Evolutionary conservation across 1,284 basidiomycete species (phyloP).

Genomic region (Violaceomyces palustris): DNA sequence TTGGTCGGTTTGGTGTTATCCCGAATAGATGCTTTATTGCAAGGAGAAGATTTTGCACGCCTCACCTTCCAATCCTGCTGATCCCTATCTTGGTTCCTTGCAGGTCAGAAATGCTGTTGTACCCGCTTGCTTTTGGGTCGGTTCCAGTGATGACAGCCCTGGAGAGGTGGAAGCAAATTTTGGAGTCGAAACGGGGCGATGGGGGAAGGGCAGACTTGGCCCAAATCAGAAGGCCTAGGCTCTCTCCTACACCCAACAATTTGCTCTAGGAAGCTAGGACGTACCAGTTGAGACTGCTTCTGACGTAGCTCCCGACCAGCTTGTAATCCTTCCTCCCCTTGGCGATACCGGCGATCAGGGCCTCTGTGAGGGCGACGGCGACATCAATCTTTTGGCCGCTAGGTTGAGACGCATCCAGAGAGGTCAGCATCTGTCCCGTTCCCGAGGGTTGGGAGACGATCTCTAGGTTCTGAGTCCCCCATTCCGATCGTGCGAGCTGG

Average conservation of each 20-base stretch:
- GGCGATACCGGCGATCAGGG: constrained; percentile 85
- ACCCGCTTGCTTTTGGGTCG: constrained; percentile 57
- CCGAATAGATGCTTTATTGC: constrained; percentile 8
- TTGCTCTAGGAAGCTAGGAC: neutral
- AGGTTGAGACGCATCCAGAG: constrained; percentile 20
- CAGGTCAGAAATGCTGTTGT: constrained; percentile 69
- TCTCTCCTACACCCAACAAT: neutral
- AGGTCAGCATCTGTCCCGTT: constrained; percentile 49
- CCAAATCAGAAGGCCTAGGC: too few species aligned
- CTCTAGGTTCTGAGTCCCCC: constrained; percentile 39
- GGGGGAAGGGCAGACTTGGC: too few species aligned
- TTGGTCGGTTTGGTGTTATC: too few species aligned
- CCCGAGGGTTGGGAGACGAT: constrained; percentile 43
- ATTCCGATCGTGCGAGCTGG: constrained; percentile 33
- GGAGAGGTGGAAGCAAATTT: neutral
- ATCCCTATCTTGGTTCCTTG: constrained; percentile 81
- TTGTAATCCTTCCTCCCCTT: constrained; percentile 75
- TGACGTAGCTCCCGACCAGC: constrained; percentile 87
- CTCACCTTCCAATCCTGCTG: constrained; percentile 79
- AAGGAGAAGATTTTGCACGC: too few species aligned
- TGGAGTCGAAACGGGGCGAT: too few species aligned
- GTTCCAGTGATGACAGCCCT: constrained; percentile 91
- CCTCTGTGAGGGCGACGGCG: constrained; percentile 80
- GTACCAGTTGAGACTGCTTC: constrained; percentile 46
- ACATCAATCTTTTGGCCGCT: constrained; percentile 45